These are phyloP conservation scores for Globisporangium parvum DNA, from an alignment of 352 stramenopile genomes.

Conservation along the genomic window DNA sequence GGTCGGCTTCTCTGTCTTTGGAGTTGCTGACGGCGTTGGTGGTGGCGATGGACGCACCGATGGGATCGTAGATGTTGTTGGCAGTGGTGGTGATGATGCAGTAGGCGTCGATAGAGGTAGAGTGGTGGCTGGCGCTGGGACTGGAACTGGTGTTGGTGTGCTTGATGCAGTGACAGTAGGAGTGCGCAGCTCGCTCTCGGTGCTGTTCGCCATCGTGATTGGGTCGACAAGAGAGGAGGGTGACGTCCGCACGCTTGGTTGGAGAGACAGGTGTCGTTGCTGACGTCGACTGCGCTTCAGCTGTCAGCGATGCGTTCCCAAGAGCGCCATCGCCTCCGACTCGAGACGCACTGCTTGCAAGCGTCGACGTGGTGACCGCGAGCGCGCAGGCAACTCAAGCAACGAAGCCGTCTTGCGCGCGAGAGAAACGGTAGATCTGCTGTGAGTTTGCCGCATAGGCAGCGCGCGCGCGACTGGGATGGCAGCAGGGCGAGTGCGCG, in stretches of 20 bases:
- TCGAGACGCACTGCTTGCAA: too few species aligned
- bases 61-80: background rate
- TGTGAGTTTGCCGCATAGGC: too few species aligned
- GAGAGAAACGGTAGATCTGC: too few species aligned
- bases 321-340: too few species aligned
- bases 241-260: too few species aligned
- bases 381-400: too few species aligned
- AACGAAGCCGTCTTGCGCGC: too few species aligned
- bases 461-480: too few species aligned
- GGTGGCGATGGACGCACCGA: background rate
- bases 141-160: background rate
- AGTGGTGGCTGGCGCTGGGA: background rate
- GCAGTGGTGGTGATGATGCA: slow-evolving; percentile 1
- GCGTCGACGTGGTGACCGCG: too few species aligned
- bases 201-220: background rate
- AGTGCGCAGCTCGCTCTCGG: background rate
- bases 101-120: slow-evolving; percentile 1
- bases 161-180: background rate
- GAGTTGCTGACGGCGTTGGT: slow-evolving; percentile 3
- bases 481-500: too few species aligned
- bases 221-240: background rate
- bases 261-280: background rate
- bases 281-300: too few species aligned
- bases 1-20: background rate
- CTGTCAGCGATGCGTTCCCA: too few species aligned